phyloP scores from a whole-genome alignment of 108 stramenopile genomes.

The Aurantiochytrium sp. region DNA sequence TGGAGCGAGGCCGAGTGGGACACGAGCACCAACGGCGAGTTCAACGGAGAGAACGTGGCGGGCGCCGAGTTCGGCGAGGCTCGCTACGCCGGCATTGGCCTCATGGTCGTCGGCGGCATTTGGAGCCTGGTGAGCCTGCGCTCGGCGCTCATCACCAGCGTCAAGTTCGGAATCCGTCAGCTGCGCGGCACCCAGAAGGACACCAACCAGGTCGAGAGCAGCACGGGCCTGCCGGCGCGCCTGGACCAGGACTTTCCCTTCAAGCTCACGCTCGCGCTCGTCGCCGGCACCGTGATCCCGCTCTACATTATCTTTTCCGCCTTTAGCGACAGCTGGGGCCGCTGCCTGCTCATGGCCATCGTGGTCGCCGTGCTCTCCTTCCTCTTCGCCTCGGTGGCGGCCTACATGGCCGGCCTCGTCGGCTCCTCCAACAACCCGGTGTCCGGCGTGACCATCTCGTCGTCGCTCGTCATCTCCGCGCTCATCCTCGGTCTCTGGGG shows the following conservation, averaged over 20 bases:
- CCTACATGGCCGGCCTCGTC: conserved; percentile 12
- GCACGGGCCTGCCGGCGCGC: not conserved
- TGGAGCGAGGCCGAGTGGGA: not conserved
- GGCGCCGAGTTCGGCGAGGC: conserved; percentile 1
- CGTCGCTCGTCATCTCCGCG: not conserved
- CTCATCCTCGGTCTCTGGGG: conserved; percentile 26
- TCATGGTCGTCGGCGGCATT: conserved; percentile 4
- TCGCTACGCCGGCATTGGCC: conserved; percentile 7
- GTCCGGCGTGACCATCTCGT: conserved; percentile 13
- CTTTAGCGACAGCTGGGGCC: not conserved
- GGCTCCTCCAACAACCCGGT: conserved; percentile 28
- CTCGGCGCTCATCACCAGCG: not conserved
- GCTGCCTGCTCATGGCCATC: not conserved
- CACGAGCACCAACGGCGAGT: not conserved
- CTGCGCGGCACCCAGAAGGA: not conserved
- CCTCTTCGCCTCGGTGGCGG: conserved; percentile 6
- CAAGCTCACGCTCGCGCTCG: not conserved
- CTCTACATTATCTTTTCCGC: not conserved
- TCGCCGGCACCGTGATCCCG: not conserved
- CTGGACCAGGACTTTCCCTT: not conserved
- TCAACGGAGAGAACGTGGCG: not conserved
- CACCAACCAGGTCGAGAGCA: not conserved
- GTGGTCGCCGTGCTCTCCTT: not conserved
- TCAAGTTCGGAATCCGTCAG: conserved; percentile 8
- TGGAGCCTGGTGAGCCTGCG: not conserved